These are phyloP conservation scores for Rhizopogon vinicolor DNA, from an alignment of 768 basidiomycete species.

Conservation along the genomic window DNA sequence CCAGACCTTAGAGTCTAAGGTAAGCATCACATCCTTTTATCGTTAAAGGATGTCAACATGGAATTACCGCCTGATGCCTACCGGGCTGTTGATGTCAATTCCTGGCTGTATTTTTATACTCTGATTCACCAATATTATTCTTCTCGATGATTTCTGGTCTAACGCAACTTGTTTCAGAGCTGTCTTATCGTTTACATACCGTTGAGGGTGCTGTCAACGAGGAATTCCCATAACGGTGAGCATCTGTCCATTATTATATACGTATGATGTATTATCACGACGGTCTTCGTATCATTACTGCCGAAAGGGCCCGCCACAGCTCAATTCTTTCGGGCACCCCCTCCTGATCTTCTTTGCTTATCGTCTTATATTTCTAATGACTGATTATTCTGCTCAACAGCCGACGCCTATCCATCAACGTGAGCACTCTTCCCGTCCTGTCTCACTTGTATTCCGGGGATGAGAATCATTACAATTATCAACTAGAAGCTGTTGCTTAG, in stretches of 20 bases:
- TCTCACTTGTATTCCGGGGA: constrained; percentile 7
- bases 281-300: constrained; percentile 84
- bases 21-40: neutral
- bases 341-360: constrained; percentile 45
- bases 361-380: neutral
- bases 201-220: constrained; percentile 13
- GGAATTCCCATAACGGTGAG: constrained; percentile 25
- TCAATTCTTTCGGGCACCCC: constrained; percentile 79
- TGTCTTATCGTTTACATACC: neutral
- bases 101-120: constrained; percentile 74
- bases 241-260: constrained; percentile 12
- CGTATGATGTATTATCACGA: constrained; percentile 79
- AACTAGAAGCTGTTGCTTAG: constrained; percentile 92
- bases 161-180: neutral
- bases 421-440: neutral
- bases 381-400: constrained; percentile 6
- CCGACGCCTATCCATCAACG: neutral
- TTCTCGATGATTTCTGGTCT: neutral
- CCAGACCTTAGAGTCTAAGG: neutral
- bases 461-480: constrained; percentile 43
- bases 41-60: constrained; percentile 56
- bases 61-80: constrained; percentile 82
- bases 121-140: constrained; percentile 37
- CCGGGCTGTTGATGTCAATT: constrained; percentile 61
- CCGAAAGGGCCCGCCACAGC: constrained; percentile 95